Base-by-base conservation (phyloP, 805 yeast species). In the Saturnispora galanensis region DNA sequence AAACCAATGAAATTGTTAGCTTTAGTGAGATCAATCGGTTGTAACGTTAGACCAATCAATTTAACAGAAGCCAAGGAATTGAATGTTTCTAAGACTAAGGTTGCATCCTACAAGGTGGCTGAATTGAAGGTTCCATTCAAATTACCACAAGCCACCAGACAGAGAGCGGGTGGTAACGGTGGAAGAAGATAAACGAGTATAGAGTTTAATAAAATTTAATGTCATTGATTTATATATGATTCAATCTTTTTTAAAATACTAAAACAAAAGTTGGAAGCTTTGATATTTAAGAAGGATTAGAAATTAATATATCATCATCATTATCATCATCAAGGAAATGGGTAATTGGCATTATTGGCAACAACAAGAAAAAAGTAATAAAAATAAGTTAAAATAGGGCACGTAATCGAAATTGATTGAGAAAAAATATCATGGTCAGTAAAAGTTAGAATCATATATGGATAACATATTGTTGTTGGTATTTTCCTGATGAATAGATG, bases 71-170 rank as follows among this genome's bases (percentile, higher is more conserved):
- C 86, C 32, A 87, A 81, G 55, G 82, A 82, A 3, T 73, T 79
- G 51, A 83, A 82, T 29, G 70, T 83, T 47, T 76, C 83, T 41
- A 81, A 75, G 62, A 63, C 72, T 42, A 45, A 59, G 34, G 62
- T 64, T 11, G 61, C 76, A 9, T 71, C 77, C 33, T 81, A 83
- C 64, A 86, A 87, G 63, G 70, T 90, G 52, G 97, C 97, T 3
- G 65, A 76, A 13, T 73, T 93, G 63, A 80, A 76, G 60, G 95
- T 88, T 30, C 98, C 98, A 34, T 84, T 93, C 66, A 81, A 78
- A 59, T 69, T 86, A 42, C 98, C 98, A 7, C 90, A 84, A 54
- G 72, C 84, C 73, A 74, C 80, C 10, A 78, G 80, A 68, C 72
- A 84, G 57, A 44, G 48, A 41, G 47, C 26, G 8, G 50, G 50